phyloP scores from a whole-genome alignment of 2,329 filamentous ascomycete genomes.

The Penicillium brevicompactum region DNA sequence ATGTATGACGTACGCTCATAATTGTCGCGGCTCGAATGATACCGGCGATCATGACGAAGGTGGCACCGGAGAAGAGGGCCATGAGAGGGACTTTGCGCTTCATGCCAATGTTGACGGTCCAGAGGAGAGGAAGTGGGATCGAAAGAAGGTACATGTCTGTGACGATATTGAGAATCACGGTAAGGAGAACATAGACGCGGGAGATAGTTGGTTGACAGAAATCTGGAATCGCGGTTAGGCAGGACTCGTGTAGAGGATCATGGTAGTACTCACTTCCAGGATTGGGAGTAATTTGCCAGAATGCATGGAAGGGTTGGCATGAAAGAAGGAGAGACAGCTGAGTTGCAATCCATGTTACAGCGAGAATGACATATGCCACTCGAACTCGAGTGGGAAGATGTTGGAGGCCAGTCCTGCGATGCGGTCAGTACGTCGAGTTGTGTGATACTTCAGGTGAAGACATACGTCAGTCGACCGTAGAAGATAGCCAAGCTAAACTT shows the following conservation, averaged over 20 bases:
- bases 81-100: conserved; percentile 54
- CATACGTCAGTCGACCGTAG: conserved; percentile 56
- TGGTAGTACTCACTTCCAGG: conserved; percentile 52
- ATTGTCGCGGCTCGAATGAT: conserved; percentile 56
- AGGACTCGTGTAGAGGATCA: neutral
- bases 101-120: conserved; percentile 51
- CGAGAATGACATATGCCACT: conserved; percentile 53
- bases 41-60: conserved; percentile 56
- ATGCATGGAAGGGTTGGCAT: conserved; percentile 57
- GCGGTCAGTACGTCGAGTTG: neutral
- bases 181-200: conserved; percentile 49
- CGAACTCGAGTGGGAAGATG: conserved; percentile 48
- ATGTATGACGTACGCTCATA: conserved; percentile 31
- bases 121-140: conserved; percentile 60
- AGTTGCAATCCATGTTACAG: conserved; percentile 50
- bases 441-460: neutral
- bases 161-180: conserved; percentile 53
- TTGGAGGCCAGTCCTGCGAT: conserved; percentile 39
- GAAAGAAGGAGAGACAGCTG: conserved; percentile 52
- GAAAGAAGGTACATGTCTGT: conserved; percentile 62
- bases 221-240: conserved; percentile 31
- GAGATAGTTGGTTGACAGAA: conserved; percentile 52
- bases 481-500: conserved; percentile 58
- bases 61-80: conserved; percentile 55
- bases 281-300: conserved; percentile 62